Evolutionary conservation across 179 eudicot species (phyloP).

Genomic region (Kewa caespitosa): DNA sequence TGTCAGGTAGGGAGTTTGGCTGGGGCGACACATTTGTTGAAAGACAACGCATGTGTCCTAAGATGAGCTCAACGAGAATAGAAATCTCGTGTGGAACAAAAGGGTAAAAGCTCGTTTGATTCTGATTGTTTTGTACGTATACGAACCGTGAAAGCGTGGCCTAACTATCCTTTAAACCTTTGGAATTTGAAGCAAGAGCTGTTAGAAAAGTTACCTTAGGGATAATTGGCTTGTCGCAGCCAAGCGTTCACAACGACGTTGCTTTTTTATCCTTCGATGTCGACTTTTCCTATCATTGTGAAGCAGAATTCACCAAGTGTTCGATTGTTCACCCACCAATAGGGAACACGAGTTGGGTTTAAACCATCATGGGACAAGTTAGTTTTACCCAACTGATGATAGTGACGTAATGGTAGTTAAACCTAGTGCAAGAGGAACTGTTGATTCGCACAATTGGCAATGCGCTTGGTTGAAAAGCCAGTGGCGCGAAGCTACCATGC

Average conservation of each 20-base stretch:
- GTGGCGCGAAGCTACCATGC: too few species aligned
- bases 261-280: not conserved
- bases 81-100: conserved; percentile 86
- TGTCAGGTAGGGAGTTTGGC: conserved; percentile 4
- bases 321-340: conserved; percentile 8
- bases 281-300: too few species aligned
- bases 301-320: not conserved
- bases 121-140: too few species aligned
- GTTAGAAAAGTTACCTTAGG: too few species aligned
- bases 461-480: too few species aligned
- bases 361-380: not conserved
- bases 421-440: conserved; percentile 58
- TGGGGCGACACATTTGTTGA: conserved; percentile 12
- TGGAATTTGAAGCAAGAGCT: too few species aligned
- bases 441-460: conserved; percentile 34
- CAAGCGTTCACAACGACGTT: too few species aligned
- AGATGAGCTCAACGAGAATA: conserved; percentile 89
- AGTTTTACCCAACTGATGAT: conserved; percentile 45
- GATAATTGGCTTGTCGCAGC: too few species aligned
- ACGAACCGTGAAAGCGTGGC: too few species aligned
- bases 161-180: too few species aligned
- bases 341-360: conserved; percentile 6
- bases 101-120: conserved; percentile 95
- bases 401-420: conserved; percentile 42
- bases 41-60: conserved; percentile 34